Base-by-base conservation (phyloP, 495 filamentous ascomycete species). In the Entonaema liquescens region DNA sequence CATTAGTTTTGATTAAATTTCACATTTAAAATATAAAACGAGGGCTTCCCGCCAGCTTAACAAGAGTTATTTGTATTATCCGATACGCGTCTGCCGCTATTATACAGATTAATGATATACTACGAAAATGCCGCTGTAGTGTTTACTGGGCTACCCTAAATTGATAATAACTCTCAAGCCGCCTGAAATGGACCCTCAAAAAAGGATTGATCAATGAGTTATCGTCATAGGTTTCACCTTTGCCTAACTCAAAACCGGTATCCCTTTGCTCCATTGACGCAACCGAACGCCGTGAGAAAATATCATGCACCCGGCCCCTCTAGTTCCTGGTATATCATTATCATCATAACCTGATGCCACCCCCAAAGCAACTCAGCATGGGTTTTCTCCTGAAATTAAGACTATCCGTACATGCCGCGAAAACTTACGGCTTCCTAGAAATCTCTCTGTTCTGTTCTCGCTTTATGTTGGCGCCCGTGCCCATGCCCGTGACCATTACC, bases 361-460 rank as follows among this genome's bases (percentile, higher is more conserved):
- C 17, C 3, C 42, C 9, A 47, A 47, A 23, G 17, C 12, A 23
- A 9, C 19, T 23, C 19, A 19, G 42, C 9, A 4, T 3, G 0
- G 2, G 3, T 23, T 7, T 47, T 47, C 42, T 47, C 9, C 19
- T 12, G 9, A 47, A 47, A 47, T 2, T 8, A 47, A 47, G 23
- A 21, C 8, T 23, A 47, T 21, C 8, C 19, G 9, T 4, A 47
- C 21, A 21, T 11, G 21, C 3, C 12, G 19, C 9, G 23, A 8
- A 23, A 23, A 9, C 9, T 12, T 7, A 47, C 31, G 5, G 5
- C 26, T 25, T 54, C 17, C 28, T 66, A 69, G 5, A 66, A 67
- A 25, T 70, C 59, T 61, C 62, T 63, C 17, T 67, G 70, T 6
- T 61, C 70, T 11, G 65, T 58, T 15, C 70, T 61, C 8, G 28